phyloP scores from a whole-genome alignment of 2,329 filamentous ascomycete genomes.

The Trichoderma sp. region DNA sequence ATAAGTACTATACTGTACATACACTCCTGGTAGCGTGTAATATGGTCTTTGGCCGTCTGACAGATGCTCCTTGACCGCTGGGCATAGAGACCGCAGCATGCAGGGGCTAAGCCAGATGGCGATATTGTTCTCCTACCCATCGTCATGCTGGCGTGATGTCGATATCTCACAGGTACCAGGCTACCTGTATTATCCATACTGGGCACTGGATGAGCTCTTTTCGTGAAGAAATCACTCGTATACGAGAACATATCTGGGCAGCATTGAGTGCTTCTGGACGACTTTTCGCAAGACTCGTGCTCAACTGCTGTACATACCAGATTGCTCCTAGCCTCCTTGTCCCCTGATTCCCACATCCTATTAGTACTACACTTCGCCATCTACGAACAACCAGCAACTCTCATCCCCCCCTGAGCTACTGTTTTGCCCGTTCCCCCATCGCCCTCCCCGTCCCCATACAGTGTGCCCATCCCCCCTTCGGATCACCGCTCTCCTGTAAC shows the following conservation, averaged over 20 bases:
- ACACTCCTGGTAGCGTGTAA: neutral
- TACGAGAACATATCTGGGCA: too few species aligned
- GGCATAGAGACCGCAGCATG: neutral
- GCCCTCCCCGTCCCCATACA: neutral
- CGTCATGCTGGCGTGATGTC: neutral
- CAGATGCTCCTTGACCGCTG: neutral
- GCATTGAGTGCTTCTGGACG: neutral
- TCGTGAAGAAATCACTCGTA: neutral
- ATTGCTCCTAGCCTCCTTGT: neutral
- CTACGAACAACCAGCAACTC: neutral
- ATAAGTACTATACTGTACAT: neutral
- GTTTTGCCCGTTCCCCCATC: neutral
- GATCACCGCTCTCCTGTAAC: conserved; percentile 14
- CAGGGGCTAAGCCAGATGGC: neutral
- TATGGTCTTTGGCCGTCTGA: neutral
- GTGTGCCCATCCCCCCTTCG: neutral
- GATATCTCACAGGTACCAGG: neutral
- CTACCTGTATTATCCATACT: neutral
- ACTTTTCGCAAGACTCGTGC: neutral
- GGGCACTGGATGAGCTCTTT: neutral
- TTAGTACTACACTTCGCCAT: too few species aligned
- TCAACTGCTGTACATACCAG: neutral
- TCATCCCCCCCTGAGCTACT: neutral
- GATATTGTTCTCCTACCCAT: neutral
- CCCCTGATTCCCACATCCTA: neutral